Conservation (phyloP, 148 eudicot genomes). For the Beta vulgaris region DNA sequence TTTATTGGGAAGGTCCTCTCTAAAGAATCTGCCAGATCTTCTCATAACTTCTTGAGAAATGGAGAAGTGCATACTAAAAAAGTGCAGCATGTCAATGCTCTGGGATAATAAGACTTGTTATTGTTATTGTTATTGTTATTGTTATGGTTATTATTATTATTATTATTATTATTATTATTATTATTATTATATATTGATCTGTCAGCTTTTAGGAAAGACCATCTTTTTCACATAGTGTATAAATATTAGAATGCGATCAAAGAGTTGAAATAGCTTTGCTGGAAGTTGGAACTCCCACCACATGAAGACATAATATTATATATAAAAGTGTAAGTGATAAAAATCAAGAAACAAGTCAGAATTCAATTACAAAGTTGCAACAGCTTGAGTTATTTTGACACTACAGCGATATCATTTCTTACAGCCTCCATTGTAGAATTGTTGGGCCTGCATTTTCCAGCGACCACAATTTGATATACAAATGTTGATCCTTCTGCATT, state of each 20-base stretch:
- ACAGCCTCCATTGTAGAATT: neutral
- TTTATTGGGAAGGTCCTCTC: neutral
- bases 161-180: neutral
- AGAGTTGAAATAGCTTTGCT: neutral
- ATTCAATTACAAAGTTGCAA: neutral
- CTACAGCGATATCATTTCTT: neutral
- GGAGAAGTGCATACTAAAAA: neutral
- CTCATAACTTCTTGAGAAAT: neutral
- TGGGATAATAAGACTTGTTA: neutral
- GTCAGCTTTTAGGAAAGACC: neutral
- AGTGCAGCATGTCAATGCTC: neutral
- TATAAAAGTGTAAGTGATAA: neutral
- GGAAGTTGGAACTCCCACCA: neutral
- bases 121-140: too few relatives aligned
- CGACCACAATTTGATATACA: neutral
- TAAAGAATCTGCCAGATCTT: neutral
- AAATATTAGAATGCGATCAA: neutral
- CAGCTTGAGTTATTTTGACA: neutral
- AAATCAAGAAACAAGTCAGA: neutral
- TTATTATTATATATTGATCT: too few relatives aligned
- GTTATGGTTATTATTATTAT: neutral
- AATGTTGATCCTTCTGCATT: neutral
- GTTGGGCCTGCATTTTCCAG: constrained; percentile 1
- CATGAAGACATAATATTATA: neutral
- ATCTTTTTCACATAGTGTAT: neutral